phyloP scores from a whole-genome alignment of 805 yeast species.

The Candida quercuum region DNA sequence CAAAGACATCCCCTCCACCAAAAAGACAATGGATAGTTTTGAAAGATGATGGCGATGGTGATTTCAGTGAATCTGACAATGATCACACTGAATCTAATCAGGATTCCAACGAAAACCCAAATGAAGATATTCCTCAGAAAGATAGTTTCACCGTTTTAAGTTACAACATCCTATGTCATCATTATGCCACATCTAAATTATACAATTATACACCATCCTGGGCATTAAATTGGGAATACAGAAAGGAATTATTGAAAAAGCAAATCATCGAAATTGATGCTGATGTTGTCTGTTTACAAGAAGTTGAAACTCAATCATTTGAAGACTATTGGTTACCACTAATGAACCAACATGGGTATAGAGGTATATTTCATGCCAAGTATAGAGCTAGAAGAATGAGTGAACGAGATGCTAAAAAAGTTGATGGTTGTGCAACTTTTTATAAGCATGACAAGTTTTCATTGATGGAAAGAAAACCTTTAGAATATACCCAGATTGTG shows the following conservation, averaged over 20 bases:
- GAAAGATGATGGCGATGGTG: conserved; percentile 69
- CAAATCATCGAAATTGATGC: conserved; percentile 63
- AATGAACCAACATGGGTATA: conserved; percentile 69
- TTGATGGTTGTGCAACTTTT: conserved; percentile 98
- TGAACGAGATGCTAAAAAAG: conserved; percentile 75
- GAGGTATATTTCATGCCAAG: conserved; percentile 78
- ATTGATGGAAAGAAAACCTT: conserved; percentile 60
- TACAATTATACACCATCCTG: conserved; percentile 94
- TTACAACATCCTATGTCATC: conserved; percentile 92
- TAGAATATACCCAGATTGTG: conserved; percentile 81
- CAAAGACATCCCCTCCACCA: conserved; percentile 56
- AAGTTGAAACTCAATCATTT: conserved; percentile 82
- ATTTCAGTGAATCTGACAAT: too few species aligned
- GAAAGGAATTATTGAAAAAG: conserved; percentile 68
- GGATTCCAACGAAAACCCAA: conserved; percentile 14
- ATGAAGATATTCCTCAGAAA: conserved; percentile 24
- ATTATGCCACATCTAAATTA: conserved; percentile 87
- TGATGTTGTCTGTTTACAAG: conserved; percentile 89
- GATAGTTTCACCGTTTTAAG: conserved; percentile 70
- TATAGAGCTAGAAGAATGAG: conserved; percentile 90
- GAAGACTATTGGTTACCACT: conserved; percentile 84
- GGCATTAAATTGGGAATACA: conserved; percentile 93
- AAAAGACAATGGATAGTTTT: conserved; percentile 82
- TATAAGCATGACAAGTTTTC: conserved; percentile 66
- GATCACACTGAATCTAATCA: conserved; percentile 22